Evolutionary conservation across 768 basidiomycete genomes (phyloP), one percentile per base, ranked within the genome.

Genomic region (Russula compacta): DNA sequence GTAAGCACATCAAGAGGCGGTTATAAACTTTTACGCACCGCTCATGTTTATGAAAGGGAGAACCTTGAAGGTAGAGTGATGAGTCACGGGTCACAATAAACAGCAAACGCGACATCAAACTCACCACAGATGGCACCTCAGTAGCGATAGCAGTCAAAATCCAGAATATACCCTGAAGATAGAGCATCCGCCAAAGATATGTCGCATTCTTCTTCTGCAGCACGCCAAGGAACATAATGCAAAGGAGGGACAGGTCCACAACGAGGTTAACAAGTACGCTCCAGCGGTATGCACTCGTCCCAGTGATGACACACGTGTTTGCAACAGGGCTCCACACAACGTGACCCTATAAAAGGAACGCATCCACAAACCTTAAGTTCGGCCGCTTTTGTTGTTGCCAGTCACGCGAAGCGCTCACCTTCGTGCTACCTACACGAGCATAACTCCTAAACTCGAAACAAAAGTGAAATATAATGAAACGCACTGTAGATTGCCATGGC

Each of bases 101-200:
- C 12, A 3, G 8, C 6, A 24, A 1, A 11, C 3, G 11, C 24
- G 24, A 29, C 24, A 39, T 6, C 10, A 5, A 2, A 53, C 63
- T 63, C 39, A 64, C 63, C 49, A 64, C 51, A 17, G 63, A 56
- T 6, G 63, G 63, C n/a, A 64, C 55, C 29, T 64, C 63, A 2
- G 63, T 63, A 3, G 19, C 4, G 14, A 56, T 44, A 2, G 60
- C 55, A 10, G 55, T 53, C 33, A 61, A 2, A 12, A 64, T 62
- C 63, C 63, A 64, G 29, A 56, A 62, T 10, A 64, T 48, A 14
- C 61, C 53, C 17, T 65, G 64, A 44, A 65, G 14, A 49, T 63
- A 65, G 35, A 65, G 57, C 64, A 65, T 58, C 39, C 57, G 55
- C 64, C 64, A 65, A 12, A 65, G 64, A 52, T 47, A 43, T 1